phyloP scores from a whole-genome alignment of 257 asterid genomes.

The Solanum lycopersicoides region DNA sequence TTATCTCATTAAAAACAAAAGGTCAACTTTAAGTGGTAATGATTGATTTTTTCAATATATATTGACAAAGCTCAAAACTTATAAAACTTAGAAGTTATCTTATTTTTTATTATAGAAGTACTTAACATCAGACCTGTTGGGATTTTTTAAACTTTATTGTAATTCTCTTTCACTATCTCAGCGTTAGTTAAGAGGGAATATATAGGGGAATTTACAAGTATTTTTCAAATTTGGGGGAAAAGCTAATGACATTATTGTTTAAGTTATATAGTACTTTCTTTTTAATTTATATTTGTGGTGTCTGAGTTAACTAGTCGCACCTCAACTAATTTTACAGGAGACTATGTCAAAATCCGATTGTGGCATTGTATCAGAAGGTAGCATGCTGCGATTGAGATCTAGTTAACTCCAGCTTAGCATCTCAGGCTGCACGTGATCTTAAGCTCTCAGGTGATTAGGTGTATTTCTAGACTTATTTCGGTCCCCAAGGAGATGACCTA shows the following conservation, averaged over 20 bases:
- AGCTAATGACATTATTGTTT: neutral
- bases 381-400: neutral
- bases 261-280: neutral
- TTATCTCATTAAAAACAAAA: neutral
- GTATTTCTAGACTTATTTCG: neutral
- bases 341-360: neutral
- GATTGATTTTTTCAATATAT: too few relatives aligned
- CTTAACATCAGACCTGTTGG: too few relatives aligned
- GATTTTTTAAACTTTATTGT: conserved; percentile 1
- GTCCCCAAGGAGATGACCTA: neutral
- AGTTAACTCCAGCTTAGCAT: neutral
- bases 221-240: neutral
- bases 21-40: too few relatives aligned
- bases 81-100: too few relatives aligned
- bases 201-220: neutral
- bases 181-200: neutral
- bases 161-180: neutral
- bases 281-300: neutral
- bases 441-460: too few relatives aligned
- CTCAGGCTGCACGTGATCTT: neutral
- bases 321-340: neutral
- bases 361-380: neutral
- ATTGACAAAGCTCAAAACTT: too few relatives aligned
- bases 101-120: neutral
- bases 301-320: neutral